phyloP scores from a whole-genome alignment of 768 basidiomycete species.

The Hygrophoropsis aurantiaca region DNA sequence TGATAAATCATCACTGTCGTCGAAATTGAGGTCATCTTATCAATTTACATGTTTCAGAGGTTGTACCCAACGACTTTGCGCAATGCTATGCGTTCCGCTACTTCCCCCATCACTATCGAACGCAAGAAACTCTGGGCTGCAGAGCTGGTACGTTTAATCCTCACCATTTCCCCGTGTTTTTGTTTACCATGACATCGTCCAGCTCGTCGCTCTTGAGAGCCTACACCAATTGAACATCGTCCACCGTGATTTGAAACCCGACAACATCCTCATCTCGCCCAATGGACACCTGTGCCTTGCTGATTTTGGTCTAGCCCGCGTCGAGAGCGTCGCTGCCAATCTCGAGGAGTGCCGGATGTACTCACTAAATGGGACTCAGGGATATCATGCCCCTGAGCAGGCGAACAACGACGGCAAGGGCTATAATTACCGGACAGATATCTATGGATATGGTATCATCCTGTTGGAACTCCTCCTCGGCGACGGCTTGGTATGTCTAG shows the following conservation, averaged over 20 bases:
- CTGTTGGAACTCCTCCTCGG: slow-evolving; percentile 13
- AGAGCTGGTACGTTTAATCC: background rate
- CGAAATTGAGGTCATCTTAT: background rate
- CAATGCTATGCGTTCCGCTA: background rate
- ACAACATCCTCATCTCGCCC: slow-evolving; percentile 16
- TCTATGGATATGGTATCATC: slow-evolving; percentile 10
- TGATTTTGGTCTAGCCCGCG: slow-evolving; percentile 13
- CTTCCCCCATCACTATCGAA: background rate
- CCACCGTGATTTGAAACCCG: slow-evolving; percentile 16
- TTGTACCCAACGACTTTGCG: slow-evolving; percentile 1
- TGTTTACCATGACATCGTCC: background rate
- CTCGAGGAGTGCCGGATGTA: too few species aligned
- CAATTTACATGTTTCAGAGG: background rate
- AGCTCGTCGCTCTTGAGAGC: slow-evolving; percentile 11
- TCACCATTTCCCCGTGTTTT: background rate
- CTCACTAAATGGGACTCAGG: background rate
- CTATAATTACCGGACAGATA: slow-evolving; percentile 6
- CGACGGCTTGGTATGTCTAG: slow-evolving; percentile 7
- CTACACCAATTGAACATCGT: slow-evolving; percentile 11
- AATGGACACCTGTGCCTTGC: slow-evolving; percentile 14
- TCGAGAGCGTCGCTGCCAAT: too few species aligned
- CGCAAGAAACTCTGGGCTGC: slow-evolving; percentile 3
- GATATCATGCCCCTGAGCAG: background rate
- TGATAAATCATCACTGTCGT: background rate
- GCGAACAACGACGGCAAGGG: background rate